Percentiles rank a stretch among this genome's conserved stretches.
phyloP scores from a whole-genome alignment of 83 land plant genomes.

The Picea abies region DNA sequence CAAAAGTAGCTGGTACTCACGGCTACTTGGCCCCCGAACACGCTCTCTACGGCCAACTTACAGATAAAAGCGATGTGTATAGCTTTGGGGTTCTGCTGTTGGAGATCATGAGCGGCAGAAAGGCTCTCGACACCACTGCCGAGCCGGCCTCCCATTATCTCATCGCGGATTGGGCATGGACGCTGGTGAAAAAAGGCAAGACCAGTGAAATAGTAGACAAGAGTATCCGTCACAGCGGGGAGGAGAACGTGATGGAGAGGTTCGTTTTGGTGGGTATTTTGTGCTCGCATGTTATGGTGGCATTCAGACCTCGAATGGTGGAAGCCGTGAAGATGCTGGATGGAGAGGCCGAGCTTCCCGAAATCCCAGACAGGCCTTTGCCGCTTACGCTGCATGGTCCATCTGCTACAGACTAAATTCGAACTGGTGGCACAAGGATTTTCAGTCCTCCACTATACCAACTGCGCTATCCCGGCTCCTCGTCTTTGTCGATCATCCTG shows the following conservation, averaged over 20 bases:
- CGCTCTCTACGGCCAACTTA: slow-evolving; percentile 9
- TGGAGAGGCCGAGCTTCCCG: background rate
- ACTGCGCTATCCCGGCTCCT: too few species aligned
- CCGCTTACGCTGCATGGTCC: background rate
- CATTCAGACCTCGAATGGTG: slow-evolving; percentile 9
- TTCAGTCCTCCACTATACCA: too few species aligned
- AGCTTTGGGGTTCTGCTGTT: slow-evolving; percentile 9
- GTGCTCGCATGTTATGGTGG: slow-evolving; percentile 8
- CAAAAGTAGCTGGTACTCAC: background rate
- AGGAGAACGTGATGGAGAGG: background rate
- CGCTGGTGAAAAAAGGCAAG: background rate
- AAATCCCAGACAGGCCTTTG: background rate
- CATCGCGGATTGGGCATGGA: slow-evolving; percentile 7
- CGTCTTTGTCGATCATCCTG: too few species aligned
- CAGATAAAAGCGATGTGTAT: background rate
- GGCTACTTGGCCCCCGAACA: slow-evolving; percentile 14
- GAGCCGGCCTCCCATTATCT: background rate
- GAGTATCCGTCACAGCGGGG: background rate
- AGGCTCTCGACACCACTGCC: background rate
- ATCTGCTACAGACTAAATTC: too few species aligned
- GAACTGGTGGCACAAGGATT: too few species aligned
- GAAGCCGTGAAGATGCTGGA: slow-evolving; percentile 9
- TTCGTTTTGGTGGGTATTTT: slow-evolving; percentile 11
- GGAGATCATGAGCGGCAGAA: background rate
- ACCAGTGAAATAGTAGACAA: background rate